Evolutionary conservation across 345 rosid genomes (phyloP).

Genomic region (Excoecaria cochinchinensis): DNA sequence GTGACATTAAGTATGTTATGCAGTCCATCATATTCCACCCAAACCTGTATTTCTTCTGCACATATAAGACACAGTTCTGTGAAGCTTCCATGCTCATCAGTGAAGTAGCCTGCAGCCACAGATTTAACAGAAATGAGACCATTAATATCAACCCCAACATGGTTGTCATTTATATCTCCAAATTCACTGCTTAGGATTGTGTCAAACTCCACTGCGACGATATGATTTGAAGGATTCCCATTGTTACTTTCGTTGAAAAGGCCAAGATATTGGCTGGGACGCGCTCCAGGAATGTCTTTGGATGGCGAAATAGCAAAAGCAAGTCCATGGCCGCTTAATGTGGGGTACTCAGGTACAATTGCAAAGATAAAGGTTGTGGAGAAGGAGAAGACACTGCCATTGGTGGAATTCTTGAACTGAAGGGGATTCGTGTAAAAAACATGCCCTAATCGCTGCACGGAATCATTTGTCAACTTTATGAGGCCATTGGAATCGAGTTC

Average conservation of each 20-base stretch:
- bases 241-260: not conserved
- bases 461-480: not conserved
- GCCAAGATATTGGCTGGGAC: not conserved
- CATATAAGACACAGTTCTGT: not conserved
- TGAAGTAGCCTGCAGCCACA: not conserved
- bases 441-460: not conserved
- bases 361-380: not conserved
- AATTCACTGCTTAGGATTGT: not conserved
- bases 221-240: not conserved
- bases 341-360: not conserved
- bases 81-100: not conserved
- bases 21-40: conserved; percentile 1
- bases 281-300: not conserved
- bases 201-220: not conserved
- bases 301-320: conserved; percentile 9
- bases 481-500: not conserved
- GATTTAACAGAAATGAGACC: not conserved
- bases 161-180: not conserved
- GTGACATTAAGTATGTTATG: not conserved
- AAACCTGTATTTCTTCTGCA: not conserved
- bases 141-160: conserved; percentile 7
- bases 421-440: not conserved
- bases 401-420: not conserved
- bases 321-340: not conserved
- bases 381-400: not conserved